phyloP scores from a whole-genome alignment of 352 stramenopile species.

The Phytopythium sindhum region DNA sequence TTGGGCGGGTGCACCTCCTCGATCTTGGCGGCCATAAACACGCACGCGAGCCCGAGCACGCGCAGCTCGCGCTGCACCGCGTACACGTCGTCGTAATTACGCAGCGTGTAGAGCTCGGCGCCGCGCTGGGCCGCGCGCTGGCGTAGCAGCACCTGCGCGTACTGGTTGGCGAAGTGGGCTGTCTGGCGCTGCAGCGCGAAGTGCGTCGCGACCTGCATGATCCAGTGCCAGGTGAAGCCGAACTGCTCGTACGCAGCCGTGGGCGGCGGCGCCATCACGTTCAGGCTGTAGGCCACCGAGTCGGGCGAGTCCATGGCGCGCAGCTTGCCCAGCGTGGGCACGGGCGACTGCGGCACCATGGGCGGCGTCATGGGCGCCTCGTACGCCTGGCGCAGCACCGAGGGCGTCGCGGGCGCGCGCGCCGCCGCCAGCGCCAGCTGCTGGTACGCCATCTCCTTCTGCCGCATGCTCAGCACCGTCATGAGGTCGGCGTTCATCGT shows the following conservation, averaged over 20 bases:
- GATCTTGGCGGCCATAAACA: constrained; percentile 86
- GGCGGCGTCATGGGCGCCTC: constrained; percentile 9
- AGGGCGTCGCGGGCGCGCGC: constrained; percentile 13
- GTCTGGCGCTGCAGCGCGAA: constrained; percentile 80
- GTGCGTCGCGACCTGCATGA: constrained; percentile 55
- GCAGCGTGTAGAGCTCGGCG: constrained; percentile 30
- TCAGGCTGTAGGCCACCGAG: constrained; percentile 39
- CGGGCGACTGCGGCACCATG: constrained; percentile 27
- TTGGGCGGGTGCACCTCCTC: constrained; percentile 81
- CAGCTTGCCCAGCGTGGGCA: constrained; percentile 6
- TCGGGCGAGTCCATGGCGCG: constrained; percentile 32
- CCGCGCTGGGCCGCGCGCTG: constrained; percentile 37
- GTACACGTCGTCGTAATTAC: constrained; percentile 49
- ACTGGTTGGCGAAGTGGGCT: constrained; percentile 73
- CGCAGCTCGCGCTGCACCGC: constrained; percentile 57
- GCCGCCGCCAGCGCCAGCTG: constrained; percentile 38
- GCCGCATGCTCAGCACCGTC: constrained; percentile 77
- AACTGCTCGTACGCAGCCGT: constrained; percentile 61
- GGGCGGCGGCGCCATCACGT: constrained; percentile 19
- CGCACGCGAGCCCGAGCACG: constrained; percentile 52
- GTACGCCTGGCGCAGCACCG: constrained; percentile 6
- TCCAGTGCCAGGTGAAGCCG: constrained; percentile 76
- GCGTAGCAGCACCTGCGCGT: constrained; percentile 68
- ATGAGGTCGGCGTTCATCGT: constrained; percentile 57
- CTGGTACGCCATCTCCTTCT: constrained; percentile 82